Evolutionary conservation across 2,329 filamentous ascomycete species (phyloP).

Genomic region (Arthrobotrys conoides): DNA sequence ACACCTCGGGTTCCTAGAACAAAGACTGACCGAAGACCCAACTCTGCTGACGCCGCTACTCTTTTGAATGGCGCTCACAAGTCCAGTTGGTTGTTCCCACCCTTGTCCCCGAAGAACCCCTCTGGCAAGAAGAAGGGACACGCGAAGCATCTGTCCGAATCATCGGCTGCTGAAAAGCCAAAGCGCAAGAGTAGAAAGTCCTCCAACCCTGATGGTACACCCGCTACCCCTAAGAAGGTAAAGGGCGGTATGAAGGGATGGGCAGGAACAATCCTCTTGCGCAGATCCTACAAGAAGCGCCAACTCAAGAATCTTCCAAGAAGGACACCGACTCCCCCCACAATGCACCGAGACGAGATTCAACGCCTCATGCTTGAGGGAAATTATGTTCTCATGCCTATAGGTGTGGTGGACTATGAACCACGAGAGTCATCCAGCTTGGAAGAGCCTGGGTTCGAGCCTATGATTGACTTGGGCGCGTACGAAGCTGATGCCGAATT

Average conservation of each 20-base stretch:
- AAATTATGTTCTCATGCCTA: conserved; percentile 65
- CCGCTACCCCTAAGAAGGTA: conserved; percentile 66
- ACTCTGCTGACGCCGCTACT: conserved; percentile 58
- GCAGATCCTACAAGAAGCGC: conserved; percentile 67
- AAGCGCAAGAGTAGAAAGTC: conserved; percentile 57
- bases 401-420: conserved; percentile 50
- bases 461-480: conserved; percentile 65
- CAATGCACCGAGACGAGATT: conserved; percentile 58
- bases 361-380: conserved; percentile 59
- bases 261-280: conserved; percentile 76
- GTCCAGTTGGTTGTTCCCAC: conserved; percentile 56
- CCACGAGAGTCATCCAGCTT: conserved; percentile 61
- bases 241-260: conserved; percentile 75
- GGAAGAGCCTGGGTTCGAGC: conserved; percentile 62
- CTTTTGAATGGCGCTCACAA: conserved; percentile 51
- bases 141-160: conserved; percentile 66
- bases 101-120: conserved; percentile 56
- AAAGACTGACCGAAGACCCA: conserved; percentile 55
- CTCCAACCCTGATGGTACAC: conserved; percentile 48
- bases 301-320: conserved; percentile 68
- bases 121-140: conserved; percentile 58
- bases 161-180: conserved; percentile 62
- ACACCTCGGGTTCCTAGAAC: conserved; percentile 24
- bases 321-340: conserved; percentile 69
- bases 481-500: conserved; percentile 68